Evolutionary conservation across 208 protist species (phyloP), one percentile per base, ranked within the genome.

Genomic region (Endotrypanum monterogeii): DNA sequence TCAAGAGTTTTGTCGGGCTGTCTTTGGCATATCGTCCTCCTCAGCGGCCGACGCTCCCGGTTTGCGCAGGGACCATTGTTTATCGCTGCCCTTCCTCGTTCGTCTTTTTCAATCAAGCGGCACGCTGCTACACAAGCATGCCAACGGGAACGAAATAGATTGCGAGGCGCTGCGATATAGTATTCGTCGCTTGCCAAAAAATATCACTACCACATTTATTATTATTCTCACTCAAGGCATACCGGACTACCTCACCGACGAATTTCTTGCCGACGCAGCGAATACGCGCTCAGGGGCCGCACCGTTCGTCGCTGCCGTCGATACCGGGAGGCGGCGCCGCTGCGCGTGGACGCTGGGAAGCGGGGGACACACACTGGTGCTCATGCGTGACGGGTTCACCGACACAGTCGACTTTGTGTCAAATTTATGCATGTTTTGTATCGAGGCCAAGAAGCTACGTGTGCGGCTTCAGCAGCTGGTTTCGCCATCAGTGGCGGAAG

Each of bases 341-440:
- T 89, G 83, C 35, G 83, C 87, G 44, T 97, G 89, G 88, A 79
- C 77, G 4, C 86, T 93, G 44, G 84, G 83, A 25, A 81, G 82
- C 35, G 85, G 84, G 2, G 88, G 85, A 14, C 88, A 95, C 68
- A 93, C 89, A n/a, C 37, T 95, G 30, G 76, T 97, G 35, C 80
- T 97, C 52, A 92, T 94, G 78, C 87, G 92, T 12, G 92, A 97
- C 79, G 84, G 85, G 46, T 93, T 89, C 84, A 94, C 92, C 0
- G 92, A 97, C 76, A 83, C 92, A 25, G 83, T 97, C 32, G 92
- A 97, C 70, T 94, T 97, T 73, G 82, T 95, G 58, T 91, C 89
- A 23, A 92, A 86, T 71, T 67, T 97, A 32, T 94, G 89, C 70
- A 91, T 97, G 55, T 87, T 93, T 68, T 86, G 82, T 66, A 78